These are phyloP conservation scores for Geotrichum macrosporum DNA, from an alignment of 1,139 yeast species.

Conservation along the genomic window DNA sequence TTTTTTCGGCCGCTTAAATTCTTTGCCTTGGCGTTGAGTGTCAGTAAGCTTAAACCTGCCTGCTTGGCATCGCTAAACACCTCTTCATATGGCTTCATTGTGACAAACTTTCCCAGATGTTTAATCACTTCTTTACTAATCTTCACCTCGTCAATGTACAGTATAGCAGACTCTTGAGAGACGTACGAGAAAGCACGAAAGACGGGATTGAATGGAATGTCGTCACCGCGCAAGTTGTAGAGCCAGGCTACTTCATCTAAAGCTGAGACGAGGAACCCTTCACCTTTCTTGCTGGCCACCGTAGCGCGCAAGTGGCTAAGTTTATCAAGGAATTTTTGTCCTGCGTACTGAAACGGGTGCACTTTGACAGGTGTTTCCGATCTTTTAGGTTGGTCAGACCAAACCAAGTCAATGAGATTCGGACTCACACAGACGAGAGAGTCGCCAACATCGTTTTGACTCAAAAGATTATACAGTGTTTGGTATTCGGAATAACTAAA, in stretches of 20 bases:
- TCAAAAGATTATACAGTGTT: slow-evolving; percentile 39
- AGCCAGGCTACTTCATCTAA: slow-evolving; percentile 94
- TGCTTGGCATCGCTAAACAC: slow-evolving; percentile 36
- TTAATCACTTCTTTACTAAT: slow-evolving; percentile 43
- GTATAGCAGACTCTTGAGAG: slow-evolving; percentile 52
- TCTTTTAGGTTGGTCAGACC: slow-evolving; percentile 50
- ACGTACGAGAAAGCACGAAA: slow-evolving; percentile 76
- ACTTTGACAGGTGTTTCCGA: slow-evolving; percentile 35
- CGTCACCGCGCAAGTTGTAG: slow-evolving; percentile 79
- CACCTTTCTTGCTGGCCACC: slow-evolving; percentile 43
- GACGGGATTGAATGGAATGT: slow-evolving; percentile 85
- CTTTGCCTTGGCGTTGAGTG: slow-evolving; percentile 20
- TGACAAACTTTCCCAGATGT: slow-evolving; percentile 33
- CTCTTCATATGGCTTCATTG: slow-evolving; percentile 36
- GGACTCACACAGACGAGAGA: slow-evolving; percentile 55
- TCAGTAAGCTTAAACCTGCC: slow-evolving; percentile 39
- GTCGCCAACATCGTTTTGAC: slow-evolving; percentile 24
- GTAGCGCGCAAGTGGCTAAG: slow-evolving; percentile 45
- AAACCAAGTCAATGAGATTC: slow-evolving; percentile 72
- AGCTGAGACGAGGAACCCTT: slow-evolving; percentile 58
- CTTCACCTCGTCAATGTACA: slow-evolving; percentile 71
- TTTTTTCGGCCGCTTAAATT: slow-evolving; percentile 27
- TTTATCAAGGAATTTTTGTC: slow-evolving; percentile 42
- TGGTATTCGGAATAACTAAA: slow-evolving; percentile 50
- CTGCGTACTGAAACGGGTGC: slow-evolving; percentile 40